These are phyloP conservation scores for Phytophthora lateralis DNA, from an alignment of 352 stramenopile genomes.

Conservation along the genomic window DNA sequence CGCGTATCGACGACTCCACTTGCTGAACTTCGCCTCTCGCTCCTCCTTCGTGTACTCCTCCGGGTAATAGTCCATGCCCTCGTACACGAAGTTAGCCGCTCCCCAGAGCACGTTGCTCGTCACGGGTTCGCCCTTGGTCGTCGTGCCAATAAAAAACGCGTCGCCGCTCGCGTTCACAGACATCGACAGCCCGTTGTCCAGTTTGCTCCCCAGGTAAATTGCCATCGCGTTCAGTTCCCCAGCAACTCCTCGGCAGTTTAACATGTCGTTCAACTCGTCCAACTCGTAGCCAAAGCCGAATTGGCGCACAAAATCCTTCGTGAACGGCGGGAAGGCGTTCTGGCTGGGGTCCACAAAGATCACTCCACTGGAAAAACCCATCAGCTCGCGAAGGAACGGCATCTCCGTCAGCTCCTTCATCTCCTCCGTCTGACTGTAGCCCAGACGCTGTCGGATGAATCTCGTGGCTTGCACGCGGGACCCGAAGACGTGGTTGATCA, in stretches of 20 bases:
- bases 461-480: slow-evolving; percentile 5
- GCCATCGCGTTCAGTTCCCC: slow-evolving; percentile 22
- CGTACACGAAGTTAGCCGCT: slow-evolving; percentile 20
- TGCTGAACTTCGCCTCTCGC: slow-evolving; percentile 9
- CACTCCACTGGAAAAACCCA: slow-evolving; percentile 12
- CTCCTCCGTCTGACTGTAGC: slow-evolving; percentile 8
- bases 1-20: slow-evolving; percentile 12
- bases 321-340: slow-evolving; percentile 12
- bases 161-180: slow-evolving; percentile 22
- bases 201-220: slow-evolving; percentile 18
- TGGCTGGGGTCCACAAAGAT: slow-evolving; percentile 18
- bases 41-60: slow-evolving; percentile 12
- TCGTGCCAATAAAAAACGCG: slow-evolving; percentile 25
- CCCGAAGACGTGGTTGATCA: slow-evolving; percentile 21
- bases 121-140: slow-evolving; percentile 8
- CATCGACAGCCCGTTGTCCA: slow-evolving; percentile 14
- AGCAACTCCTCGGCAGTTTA: slow-evolving; percentile 13
- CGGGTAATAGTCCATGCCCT: slow-evolving; percentile 28
- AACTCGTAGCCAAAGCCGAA: slow-evolving; percentile 11
- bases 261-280: slow-evolving; percentile 14
- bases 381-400: slow-evolving; percentile 15
- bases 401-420: slow-evolving; percentile 27
- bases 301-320: slow-evolving; percentile 9
- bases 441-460: slow-evolving; percentile 16
- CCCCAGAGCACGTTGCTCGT: slow-evolving; percentile 28